Evolutionary conservation across 768 basidiomycete species (phyloP).

Genomic region (Dendrothele bispora): DNA sequence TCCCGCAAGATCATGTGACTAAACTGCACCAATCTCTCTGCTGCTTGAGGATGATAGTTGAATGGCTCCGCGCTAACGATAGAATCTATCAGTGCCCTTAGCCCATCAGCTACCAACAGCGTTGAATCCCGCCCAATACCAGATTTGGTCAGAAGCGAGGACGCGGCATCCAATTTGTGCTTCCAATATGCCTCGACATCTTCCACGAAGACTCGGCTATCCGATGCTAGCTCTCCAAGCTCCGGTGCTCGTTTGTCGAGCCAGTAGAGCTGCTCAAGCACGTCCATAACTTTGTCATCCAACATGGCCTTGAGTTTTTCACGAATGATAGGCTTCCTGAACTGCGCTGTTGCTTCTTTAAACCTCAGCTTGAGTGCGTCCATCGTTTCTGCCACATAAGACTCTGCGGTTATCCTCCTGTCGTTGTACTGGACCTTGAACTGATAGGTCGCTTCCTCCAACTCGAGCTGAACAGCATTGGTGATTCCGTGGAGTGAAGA

Average conservation of each 20-base stretch:
- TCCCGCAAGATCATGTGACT: conserved; percentile 92
- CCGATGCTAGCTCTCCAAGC: conserved; percentile 66
- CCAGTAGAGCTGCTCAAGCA: conserved; percentile 98
- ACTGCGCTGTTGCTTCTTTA: conserved; percentile 80
- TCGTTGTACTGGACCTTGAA: conserved; percentile 99
- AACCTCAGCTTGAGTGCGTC: conserved; percentile 90
- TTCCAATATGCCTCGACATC: conserved; percentile 91
- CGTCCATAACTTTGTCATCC: conserved; percentile 96
- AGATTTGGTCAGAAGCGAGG: conserved; percentile 90
- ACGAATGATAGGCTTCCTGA: conserved; percentile 87
- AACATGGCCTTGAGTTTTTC: conserved; percentile 88
- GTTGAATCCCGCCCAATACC: conserved; percentile 96
- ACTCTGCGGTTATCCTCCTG: conserved; percentile 89
- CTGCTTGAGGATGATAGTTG: conserved; percentile 83
- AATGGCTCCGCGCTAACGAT: conserved; percentile 91
- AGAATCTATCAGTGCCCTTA: conserved; percentile 86
- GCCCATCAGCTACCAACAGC: conserved; percentile 89
- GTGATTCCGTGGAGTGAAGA: conserved; percentile 93
- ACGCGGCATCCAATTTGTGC: conserved; percentile 94
- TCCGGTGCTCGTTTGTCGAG: conserved; percentile 83
- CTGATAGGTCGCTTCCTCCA: conserved; percentile 96
- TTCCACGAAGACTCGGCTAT: conserved; percentile 63
- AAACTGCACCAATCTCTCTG: conserved; percentile 89
- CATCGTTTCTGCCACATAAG: conserved; percentile 97
- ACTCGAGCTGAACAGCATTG: conserved; percentile 94